These are phyloP conservation scores for Cnidoscolus chayamansa DNA, from an alignment of 441 rosid species.

Conservation along the genomic window DNA sequence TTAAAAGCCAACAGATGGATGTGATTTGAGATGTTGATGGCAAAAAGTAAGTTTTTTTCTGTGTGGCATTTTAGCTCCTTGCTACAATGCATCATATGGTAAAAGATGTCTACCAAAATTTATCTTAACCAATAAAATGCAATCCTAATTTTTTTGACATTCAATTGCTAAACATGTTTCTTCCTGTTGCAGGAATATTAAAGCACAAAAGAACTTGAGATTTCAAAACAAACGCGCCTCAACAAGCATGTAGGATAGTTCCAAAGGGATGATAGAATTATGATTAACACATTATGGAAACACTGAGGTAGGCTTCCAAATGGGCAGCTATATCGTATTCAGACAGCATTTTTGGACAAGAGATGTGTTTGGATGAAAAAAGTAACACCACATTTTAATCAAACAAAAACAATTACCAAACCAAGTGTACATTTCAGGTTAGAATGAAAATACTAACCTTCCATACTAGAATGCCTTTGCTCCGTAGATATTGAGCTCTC, in stretches of 20 bases:
- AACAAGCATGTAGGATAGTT: background rate
- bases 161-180: background rate
- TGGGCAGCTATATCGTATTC: background rate
- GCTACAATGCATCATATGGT: background rate
- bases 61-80: background rate
- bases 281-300: background rate
- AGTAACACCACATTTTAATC: background rate
- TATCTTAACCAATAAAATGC: too few species aligned
- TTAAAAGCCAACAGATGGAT: background rate
- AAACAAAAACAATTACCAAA: background rate
- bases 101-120: background rate
- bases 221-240: background rate
- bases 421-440: background rate
- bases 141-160: background rate
- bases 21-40: too few species aligned
- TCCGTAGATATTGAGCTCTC: slow-evolving; percentile 86
- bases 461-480: slow-evolving; percentile 91
- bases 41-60: background rate
- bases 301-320: background rate
- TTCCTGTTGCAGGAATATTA: background rate
- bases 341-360: background rate
- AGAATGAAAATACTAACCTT: slow-evolving; percentile 50
- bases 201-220: background rate
- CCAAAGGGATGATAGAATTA: background rate
- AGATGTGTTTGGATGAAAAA: background rate